Evolutionary conservation across 805 yeast species (phyloP), one percentile per base, ranked within the genome.

Genomic region (Novakomyces olei): DNA sequence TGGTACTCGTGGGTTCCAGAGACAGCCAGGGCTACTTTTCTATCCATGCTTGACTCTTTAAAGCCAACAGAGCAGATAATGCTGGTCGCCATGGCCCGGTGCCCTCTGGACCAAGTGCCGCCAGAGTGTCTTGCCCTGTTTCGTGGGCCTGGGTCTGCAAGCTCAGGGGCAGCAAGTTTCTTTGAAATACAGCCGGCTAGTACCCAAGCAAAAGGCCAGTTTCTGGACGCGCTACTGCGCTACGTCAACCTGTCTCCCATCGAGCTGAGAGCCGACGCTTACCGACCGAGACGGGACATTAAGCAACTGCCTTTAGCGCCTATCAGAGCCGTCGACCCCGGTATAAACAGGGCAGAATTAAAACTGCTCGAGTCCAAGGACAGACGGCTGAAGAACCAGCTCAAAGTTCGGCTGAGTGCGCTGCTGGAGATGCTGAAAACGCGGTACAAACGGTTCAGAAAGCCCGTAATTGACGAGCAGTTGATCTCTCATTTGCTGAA

Each of bases 401-500:
- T 88, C 36, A 88, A 85, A 51, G 69, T 88, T 37, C 81, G 77
- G 50, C 59, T 88, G 19, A 72, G 92, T 4, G 83, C 78, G 1
- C 55, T 88, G 26, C 77, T 88, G 88, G 96, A 88, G 40, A 54
- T 78, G 15, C 76, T 85, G 58, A 81, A 83, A 48, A 69, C 60
- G 36, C 62, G 95, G 30, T 88, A 85, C 49, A 80, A 80, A 45
- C 60, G 93, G 35, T 88, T 88, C 58, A 74, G 72, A 44, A 88
- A 83, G 45, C 96, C 98, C 1, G 16, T 29, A 3, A 29, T 29
- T 10, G 32, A 29, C 24, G 19, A n/a, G n/a, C n/a, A n/a, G n/a
- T n/a, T n/a, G n/a, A n/a, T n/a, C n/a, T n/a, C n/a, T n/a, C n/a
- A n/a, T n/a, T n/a, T n/a, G n/a, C n/a, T n/a, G n/a, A n/a, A n/a